Evolutionary conservation across 495 filamentous ascomycete species (phyloP), one percentile per base, ranked within the genome.

Genomic region (Aspergillus indologenus): DNA sequence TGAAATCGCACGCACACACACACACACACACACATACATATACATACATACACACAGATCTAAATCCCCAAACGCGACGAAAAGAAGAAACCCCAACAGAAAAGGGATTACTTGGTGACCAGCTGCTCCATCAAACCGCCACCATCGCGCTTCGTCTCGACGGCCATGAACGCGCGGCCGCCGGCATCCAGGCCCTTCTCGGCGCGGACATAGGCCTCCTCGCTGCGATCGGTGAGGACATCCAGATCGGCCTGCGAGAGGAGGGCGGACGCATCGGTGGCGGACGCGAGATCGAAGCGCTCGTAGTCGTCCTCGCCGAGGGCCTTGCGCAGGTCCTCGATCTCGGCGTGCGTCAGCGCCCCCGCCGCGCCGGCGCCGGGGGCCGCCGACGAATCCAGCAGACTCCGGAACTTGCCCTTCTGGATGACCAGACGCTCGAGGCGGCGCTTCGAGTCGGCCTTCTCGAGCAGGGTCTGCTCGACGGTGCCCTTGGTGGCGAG

Each of bases 361-460:
- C 59, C 48, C 26, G 34, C 34, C 5, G 34, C 2, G 9, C 9
- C 9, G 5, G 5, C 12, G 34, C 12, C 34, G 2, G 34, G 34
- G n/a, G n/a, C n/a, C n/a, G n/a, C n/a, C n/a, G n/a, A n/a, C 34
- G 67, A 60, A 19, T 80, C 77, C 14, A 86, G 78, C 40, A 85
- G 64, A 57, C 79, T 80, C 64, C 81, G 80, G 69, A 87, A 78
- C 66, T 86, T 87, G 3, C 92, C 95, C 69, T 97, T 96, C 65
- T 92, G 90, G 61, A 98, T 98, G 17, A 98, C 92, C 2, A 98
- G 78, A 68, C 96, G 92, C 69, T 98, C 94, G 0, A 98, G 78
- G 9, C 94, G 81, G n/a, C 95, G 86, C 76, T 98, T 98, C 0
- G 87, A 89, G 59, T 96, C 94, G 6, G 94, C 94, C 57, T 87